These are phyloP conservation scores for Lepiota venenata DNA, from an alignment of 768 basidiomycete species.

Conservation along the genomic window DNA sequence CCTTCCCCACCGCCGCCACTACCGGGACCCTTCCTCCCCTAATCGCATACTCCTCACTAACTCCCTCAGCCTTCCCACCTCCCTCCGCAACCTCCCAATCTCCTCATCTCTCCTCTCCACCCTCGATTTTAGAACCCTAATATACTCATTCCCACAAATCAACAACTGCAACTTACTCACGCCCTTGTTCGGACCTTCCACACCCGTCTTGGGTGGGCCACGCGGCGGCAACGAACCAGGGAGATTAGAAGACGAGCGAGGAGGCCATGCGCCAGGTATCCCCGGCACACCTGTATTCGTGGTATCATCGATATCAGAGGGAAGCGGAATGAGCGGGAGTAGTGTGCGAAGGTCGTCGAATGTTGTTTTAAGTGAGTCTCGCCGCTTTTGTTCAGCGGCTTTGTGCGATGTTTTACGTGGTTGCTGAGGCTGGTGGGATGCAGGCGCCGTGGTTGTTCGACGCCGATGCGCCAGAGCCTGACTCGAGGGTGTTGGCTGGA, in stretches of 20 bases:
- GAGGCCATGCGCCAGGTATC: constrained; percentile 16
- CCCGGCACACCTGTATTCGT: background rate
- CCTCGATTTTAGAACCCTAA: constrained; percentile 70
- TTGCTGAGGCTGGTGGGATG: constrained; percentile 12
- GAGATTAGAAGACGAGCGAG: constrained; percentile 41
- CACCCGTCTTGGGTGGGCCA: constrained; percentile 79
- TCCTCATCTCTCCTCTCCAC: constrained; percentile 81
- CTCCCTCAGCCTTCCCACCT: constrained; percentile 57
- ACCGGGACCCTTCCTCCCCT: constrained; percentile 18
- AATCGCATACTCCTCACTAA: constrained; percentile 25
- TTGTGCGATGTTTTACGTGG: constrained; percentile 82
- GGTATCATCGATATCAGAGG: constrained; percentile 52
- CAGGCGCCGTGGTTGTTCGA: constrained; percentile 1
- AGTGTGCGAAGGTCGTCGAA: constrained; percentile 82
- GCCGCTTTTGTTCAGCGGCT: constrained; percentile 94
- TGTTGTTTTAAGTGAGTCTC: constrained; percentile 93
- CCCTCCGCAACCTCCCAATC: constrained; percentile 61
- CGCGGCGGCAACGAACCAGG: constrained; percentile 90
- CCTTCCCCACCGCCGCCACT: constrained; percentile 24
- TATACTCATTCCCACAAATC: constrained; percentile 88
- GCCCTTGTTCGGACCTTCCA: constrained; percentile 91
- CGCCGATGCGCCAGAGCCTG: background rate
- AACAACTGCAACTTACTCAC: constrained; percentile 93
- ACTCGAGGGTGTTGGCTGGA: constrained; percentile 16
- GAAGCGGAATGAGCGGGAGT: constrained; percentile 85